phyloP scores from a whole-genome alignment of 2,329 filamentous ascomycete genomes.

The Aspergillus arachidicola region DNA sequence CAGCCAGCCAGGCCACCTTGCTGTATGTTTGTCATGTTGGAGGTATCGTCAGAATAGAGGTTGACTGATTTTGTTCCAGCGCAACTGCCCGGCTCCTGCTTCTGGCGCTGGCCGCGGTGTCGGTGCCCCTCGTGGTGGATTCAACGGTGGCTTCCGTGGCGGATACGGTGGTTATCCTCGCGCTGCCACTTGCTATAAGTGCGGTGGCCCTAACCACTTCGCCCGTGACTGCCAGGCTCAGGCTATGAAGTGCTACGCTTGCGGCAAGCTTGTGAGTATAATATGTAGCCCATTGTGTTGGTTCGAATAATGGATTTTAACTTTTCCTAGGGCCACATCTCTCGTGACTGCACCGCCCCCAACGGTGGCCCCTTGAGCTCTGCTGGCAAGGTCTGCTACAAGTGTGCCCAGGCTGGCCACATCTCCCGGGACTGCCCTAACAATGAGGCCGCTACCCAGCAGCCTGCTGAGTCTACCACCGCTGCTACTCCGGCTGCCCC shows the following conservation, averaged over 20 bases:
- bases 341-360: conserved; percentile 90
- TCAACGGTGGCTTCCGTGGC: conserved; percentile 67
- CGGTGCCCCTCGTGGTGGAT: conserved; percentile 68
- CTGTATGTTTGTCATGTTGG: conserved; percentile 59
- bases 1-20: conserved; percentile 88
- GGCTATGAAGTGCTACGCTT: conserved; percentile 98
- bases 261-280: conserved; percentile 72
- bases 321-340: conserved; percentile 71
- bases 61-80: conserved; percentile 49
- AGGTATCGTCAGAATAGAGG: not conserved
- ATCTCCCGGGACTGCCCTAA: conserved; percentile 94
- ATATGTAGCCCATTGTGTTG: not conserved
- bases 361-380: conserved; percentile 96
- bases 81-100: conserved; percentile 79
- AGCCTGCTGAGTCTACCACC: conserved; percentile 38
- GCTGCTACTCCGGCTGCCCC: conserved; percentile 26
- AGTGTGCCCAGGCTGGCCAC: conserved; percentile 92
- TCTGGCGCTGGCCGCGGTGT: conserved; percentile 64
- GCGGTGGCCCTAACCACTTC: conserved; percentile 90
- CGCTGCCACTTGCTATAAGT: conserved; percentile 69
- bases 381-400: conserved; percentile 97
- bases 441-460: conserved; percentile 56
- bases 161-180: conserved; percentile 64
- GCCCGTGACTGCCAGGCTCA: conserved; percentile 97
- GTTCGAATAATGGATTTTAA: not conserved